phyloP scores from a whole-genome alignment of 768 basidiomycete species.

The Psilocybe subaeruginosa region DNA sequence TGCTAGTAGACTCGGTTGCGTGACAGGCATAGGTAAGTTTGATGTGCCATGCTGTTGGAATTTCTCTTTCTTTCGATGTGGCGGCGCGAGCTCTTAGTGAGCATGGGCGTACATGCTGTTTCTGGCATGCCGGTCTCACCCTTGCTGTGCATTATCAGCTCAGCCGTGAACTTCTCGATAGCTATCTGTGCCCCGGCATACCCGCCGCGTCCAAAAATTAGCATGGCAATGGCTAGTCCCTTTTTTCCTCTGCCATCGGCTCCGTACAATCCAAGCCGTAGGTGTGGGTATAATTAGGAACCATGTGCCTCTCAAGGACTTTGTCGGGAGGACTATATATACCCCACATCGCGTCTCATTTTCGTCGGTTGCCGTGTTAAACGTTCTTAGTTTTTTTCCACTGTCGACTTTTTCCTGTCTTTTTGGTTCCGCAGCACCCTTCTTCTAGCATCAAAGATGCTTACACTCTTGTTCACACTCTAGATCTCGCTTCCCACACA shows the following conservation, averaged over 20 bases:
- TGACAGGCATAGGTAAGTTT: slow-evolving; percentile 73
- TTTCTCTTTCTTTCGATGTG: background rate
- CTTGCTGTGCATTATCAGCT: slow-evolving; percentile 1
- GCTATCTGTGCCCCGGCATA: background rate
- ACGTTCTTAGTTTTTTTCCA: background rate
- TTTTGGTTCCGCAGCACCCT: slow-evolving; percentile 11
- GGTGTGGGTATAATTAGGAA: slow-evolving; percentile 20
- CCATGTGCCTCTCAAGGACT: slow-evolving; percentile 4
- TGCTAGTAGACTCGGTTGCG: slow-evolving; percentile 79
- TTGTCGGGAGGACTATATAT: background rate
- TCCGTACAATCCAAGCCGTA: slow-evolving; percentile 8
- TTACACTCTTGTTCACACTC: slow-evolving; percentile 10
- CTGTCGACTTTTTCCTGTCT: background rate
- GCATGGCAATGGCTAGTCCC: background rate
- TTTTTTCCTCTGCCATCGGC: slow-evolving; percentile 6
- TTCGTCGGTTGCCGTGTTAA: background rate
- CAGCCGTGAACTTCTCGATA: background rate
- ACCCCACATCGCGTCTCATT: slow-evolving; percentile 1
- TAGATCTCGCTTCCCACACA: slow-evolving; percentile 59
- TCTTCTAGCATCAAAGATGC: slow-evolving; percentile 9
- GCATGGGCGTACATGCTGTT: background rate
- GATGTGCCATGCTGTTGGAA: slow-evolving; percentile 1
- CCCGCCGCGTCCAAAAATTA: slow-evolving; percentile 1
- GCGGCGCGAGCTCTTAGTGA: background rate
- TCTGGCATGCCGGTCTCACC: background rate